Conservation (phyloP, 805 yeast species). For the Lachancea meyersii region DNA sequence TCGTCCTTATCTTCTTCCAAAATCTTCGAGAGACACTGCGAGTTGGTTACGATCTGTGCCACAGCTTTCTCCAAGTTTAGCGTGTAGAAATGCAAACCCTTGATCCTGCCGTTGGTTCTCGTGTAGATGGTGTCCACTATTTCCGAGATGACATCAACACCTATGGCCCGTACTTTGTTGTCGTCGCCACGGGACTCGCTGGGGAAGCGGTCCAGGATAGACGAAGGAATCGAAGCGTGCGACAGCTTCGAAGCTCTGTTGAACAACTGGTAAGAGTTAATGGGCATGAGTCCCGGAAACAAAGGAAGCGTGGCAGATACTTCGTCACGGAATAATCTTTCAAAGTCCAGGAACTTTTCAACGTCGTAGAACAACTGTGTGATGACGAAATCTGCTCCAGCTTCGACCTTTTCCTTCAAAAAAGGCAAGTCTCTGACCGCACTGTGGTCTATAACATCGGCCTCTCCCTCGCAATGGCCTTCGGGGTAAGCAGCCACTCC, state of each 20-base stretch:
- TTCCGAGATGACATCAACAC: conserved; percentile 65
- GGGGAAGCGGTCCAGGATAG: conserved; percentile 49
- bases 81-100: conserved; percentile 89
- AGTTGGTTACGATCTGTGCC: conserved; percentile 70
- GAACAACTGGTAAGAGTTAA: conserved; percentile 75
- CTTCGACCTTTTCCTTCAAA: conserved; percentile 75
- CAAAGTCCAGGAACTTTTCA: conserved; percentile 66
- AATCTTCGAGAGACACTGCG: conserved; percentile 47
- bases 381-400: conserved; percentile 92
- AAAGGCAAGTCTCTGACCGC: conserved; percentile 67
- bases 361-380: conserved; percentile 90
- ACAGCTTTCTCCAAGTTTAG: conserved; percentile 88
- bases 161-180: conserved; percentile 71
- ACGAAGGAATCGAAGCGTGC: conserved; percentile 72
- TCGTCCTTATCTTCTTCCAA: conserved; percentile 40
- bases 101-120: conserved; percentile 51
- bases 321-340: conserved; percentile 41
- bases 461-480: conserved; percentile 83
- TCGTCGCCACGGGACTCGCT: conserved; percentile 58
- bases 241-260: conserved; percentile 83
- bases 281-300: conserved; percentile 88
- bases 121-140: conserved; percentile 53
- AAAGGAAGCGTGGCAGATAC: conserved; percentile 46
- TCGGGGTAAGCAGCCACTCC: conserved; percentile 99
- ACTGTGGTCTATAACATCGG: conserved; percentile 59